Base-by-base conservation (phyloP, 2,329 filamentous ascomycete genomes). In the Paradendryphiella salina region DNA sequence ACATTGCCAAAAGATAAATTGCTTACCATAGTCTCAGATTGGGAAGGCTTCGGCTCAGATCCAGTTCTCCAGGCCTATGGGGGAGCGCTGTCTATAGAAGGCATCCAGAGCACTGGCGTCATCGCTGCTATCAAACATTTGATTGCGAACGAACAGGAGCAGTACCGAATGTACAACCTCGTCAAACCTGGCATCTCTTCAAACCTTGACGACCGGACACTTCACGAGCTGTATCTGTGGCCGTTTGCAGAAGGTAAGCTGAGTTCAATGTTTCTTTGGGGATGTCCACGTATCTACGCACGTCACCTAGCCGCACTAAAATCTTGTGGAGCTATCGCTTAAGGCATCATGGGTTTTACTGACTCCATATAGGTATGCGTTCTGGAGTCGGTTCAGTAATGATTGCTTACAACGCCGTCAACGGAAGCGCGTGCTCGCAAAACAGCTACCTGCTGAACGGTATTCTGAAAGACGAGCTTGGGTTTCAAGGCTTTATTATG, bases 181-280 rank as follows among this genome's bases (percentile, higher is more conserved):
- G 58, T 69, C 26, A 69, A 73, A 39, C 64, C 67, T 1, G 72
- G 69, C 1, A 69, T 71, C 28, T 73, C 70, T 5, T 72, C 72
- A 38, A 94, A 95, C 63, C 82, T 95, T 20, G 88, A 90, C 55
- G 88, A 90, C 64, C 79, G 87, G 28, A 86, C 87, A 0, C 71
- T 90, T 57, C 88, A 90, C 66, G 88, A 91, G 72, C 75, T 96
- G 1, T 96, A 96, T 63, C 80, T 87, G 0, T 96, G 90, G 90
- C 91, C 90, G 0, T 96, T 96, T 67, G 87, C 85, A 3, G 87
- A 95, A 62, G 85, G 48, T 51, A 28, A 46, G 42, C 15, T 31
- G 14, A 8, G 6, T 7, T 13, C 4, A n/a, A 5, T 15, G 1
- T 33, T 10, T 8, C 15, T 41, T 41, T 33, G 6, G 6, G 17